Evolutionary conservation across 176 grass and related monocot species (phyloP), one percentile per base, ranked within the genome.

Genomic region (Pontederia paniculata): DNA sequence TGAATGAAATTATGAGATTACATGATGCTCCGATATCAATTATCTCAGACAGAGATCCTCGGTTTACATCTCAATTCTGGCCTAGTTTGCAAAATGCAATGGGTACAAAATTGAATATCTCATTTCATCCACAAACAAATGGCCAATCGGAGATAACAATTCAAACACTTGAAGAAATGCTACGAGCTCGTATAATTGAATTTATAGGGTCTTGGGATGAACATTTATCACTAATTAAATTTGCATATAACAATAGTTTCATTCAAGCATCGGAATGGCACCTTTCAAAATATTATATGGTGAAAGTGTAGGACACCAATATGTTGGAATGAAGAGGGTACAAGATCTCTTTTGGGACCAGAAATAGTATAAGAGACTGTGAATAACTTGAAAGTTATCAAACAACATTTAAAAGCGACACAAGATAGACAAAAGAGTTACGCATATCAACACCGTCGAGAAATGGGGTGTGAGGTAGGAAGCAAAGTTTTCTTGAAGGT

Each of bases 181-280:
- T 62, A 8, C 3, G 44, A 62, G 13, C 19, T 19, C 17, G 42
- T 49, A 44, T 20, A 0, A 10, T 62, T 0, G 48, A 18, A 17
- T 14, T 12, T 2, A 52, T 7, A 9, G 21, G 44, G 1, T 50
- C 31, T 9, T 61, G 8, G 56, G 69, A 45, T 17, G 9, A 46
- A 6, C 19, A 37, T 17, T 9, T 72, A 2, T 12, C 42, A 0
- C 18, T 44, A 10, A 12, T 19, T 10, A 23, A 57, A 44, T 69
- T 69, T 21, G n/a, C 17, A 12, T 60, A 60, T 18, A 60, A 60
- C 13, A 48, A 60, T 28, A 71, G 53, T 10, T 60, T 17, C 63
- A 67, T 5, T 6, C 45, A 2, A 53, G 44, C 0, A 50, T 67
- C 3, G 46, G 44, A 1, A 52, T 50, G 45, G n/a, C 44, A 3